Percentiles rank a stretch among this genome's conserved stretches.
Conservation (phyloP, 2,329 filamentous ascomycete genomes). For the Aureobasidium mangrovei region DNA sequence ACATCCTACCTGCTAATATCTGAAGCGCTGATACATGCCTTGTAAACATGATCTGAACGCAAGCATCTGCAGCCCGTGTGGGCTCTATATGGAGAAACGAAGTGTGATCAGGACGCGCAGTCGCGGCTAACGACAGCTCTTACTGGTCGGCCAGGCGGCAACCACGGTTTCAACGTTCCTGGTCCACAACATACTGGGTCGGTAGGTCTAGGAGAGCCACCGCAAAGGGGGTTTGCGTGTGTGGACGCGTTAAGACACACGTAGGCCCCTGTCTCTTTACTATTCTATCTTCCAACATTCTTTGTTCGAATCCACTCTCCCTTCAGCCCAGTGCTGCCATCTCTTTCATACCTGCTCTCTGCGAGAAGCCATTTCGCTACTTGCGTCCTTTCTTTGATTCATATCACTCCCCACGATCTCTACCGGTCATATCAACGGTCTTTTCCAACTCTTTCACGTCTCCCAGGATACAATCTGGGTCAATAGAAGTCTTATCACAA, state of each 20-base stretch:
- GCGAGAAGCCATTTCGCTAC: conserved; percentile 12
- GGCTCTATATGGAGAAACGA: neutral
- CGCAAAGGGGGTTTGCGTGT: neutral
- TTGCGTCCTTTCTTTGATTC: conserved; percentile 12
- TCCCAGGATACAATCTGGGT: conserved; percentile 11
- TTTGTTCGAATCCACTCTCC: neutral
- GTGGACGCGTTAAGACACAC: neutral
- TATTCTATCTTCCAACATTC: conserved; percentile 5
- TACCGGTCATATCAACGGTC: conserved; percentile 41
- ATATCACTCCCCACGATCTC: conserved; percentile 9
- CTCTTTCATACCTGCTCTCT: conserved; percentile 11
- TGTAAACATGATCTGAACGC: neutral
- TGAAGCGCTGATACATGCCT: neutral
- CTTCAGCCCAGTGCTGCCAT: conserved; percentile 14
- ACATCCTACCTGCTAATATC: neutral
- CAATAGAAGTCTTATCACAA: neutral
- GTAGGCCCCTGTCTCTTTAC: neutral
- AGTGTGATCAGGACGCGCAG: neutral
- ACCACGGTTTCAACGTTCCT: conserved; percentile 9
- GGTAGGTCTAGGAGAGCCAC: conserved; percentile 5
- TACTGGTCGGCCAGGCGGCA: conserved; percentile 11
- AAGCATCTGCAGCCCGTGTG: neutral
- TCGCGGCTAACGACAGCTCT: conserved; percentile 4
- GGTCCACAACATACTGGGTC: conserved; percentile 7
- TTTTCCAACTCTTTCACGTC: conserved; percentile 30